Conservation (phyloP, 1,284 basidiomycete species). For the Cryptococcus neoformans region DNA sequence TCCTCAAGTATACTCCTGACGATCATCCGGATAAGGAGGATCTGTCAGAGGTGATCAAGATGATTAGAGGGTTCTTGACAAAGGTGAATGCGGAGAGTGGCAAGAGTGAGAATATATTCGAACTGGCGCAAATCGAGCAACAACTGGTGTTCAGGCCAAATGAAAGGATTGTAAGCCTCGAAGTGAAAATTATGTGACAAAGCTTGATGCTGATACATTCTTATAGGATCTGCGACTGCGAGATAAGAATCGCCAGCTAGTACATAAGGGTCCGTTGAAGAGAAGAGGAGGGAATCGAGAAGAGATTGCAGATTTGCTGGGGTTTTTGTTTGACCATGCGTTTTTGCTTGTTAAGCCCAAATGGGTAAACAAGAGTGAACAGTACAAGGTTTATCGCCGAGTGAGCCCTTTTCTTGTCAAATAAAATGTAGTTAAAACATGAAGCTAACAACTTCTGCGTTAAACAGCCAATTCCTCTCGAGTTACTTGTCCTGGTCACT, state of each 20-base stretch:
- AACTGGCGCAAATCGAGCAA: constrained; percentile 82
- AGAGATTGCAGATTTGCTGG: constrained; percentile 82
- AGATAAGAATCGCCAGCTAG: constrained; percentile 84
- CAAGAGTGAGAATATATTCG: constrained; percentile 89
- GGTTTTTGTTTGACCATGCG: constrained; percentile 97
- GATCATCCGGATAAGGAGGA: constrained; percentile 82
- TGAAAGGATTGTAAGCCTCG: constrained; percentile 68
- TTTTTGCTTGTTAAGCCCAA: constrained; percentile 92
- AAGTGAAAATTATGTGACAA: not conserved
- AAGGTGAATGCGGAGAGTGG: constrained; percentile 92
- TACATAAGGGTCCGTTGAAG: constrained; percentile 92
- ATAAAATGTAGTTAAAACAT: too few species aligned
- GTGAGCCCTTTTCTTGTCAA: constrained; percentile 54
- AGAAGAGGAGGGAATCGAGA: constrained; percentile 73
- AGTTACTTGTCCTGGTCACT: constrained; percentile 80
- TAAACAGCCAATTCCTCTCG: constrained; percentile 86
- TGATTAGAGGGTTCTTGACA: constrained; percentile 77
- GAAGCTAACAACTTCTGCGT: not conserved
- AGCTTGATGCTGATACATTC: not conserved
- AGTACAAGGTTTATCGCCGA: constrained; percentile 89
- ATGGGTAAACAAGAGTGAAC: constrained; percentile 80
- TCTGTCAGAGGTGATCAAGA: constrained; percentile 73
- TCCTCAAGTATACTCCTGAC: constrained; percentile 88
- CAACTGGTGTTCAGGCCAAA: constrained; percentile 81
- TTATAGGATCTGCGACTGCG: constrained; percentile 75